Evolutionary conservation across 768 basidiomycete genomes (phyloP).

Genomic region (Suillus americanus): DNA sequence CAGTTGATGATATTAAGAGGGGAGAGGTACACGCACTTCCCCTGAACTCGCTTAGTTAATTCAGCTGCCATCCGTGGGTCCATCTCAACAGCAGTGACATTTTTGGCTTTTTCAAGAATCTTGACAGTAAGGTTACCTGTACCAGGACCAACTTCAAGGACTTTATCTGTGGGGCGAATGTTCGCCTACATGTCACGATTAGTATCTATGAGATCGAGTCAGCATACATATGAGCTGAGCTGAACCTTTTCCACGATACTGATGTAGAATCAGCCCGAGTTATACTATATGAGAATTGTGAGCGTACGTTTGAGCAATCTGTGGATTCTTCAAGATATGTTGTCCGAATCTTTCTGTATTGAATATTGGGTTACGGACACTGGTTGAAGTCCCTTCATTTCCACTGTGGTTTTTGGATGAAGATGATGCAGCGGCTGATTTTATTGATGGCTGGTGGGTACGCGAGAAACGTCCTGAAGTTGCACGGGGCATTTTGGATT

Average conservation of each 20-base stretch:
- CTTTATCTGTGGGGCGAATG: conserved; percentile 90
- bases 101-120: conserved; percentile 91
- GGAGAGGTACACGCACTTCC: conserved; percentile 69
- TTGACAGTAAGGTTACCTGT: conserved; percentile 95
- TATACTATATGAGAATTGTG: conserved; percentile 20
- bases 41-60: conserved; percentile 94
- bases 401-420: conserved; percentile 45
- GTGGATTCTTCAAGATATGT: conserved; percentile 94
- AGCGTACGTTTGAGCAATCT: conserved; percentile 83
- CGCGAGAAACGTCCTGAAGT: conserved; percentile 72
- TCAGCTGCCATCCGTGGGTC: conserved; percentile 99
- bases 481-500: conserved; percentile 68
- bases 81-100: conserved; percentile 94
- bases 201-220: conserved; percentile 6
- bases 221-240: not conserved
- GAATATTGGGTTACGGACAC: conserved; percentile 82
- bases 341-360: conserved; percentile 96
- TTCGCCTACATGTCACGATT: conserved; percentile 58
- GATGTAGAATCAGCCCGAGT: conserved; percentile 14
- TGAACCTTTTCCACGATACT: conserved; percentile 66
- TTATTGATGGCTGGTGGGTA: conserved; percentile 63
- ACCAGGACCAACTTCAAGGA: conserved; percentile 96
- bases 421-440: conserved; percentile 26
- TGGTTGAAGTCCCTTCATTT: conserved; percentile 37
- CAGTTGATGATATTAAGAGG: not conserved